phyloP scores from a whole-genome alignment of 441 rosid genomes.

The Syzygium malaccense region DNA sequence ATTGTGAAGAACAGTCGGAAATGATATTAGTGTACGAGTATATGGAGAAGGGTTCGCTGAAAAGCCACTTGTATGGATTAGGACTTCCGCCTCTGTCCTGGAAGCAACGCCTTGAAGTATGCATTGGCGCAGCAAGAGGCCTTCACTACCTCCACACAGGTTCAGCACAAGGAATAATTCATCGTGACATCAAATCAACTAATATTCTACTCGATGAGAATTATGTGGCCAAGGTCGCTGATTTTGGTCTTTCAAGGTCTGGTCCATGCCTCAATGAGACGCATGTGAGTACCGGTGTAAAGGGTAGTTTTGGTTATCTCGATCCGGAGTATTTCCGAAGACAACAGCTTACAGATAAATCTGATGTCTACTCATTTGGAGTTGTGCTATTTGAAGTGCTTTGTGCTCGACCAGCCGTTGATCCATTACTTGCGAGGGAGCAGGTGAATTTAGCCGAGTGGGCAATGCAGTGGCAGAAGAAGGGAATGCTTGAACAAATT shows the following conservation, averaged over 20 bases:
- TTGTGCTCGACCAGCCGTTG: constrained; percentile 85
- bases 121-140: constrained; percentile 91
- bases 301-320: constrained; percentile 94
- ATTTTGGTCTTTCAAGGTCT: constrained; percentile 87
- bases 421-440: constrained; percentile 73
- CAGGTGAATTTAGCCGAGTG: constrained; percentile 80
- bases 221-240: constrained; percentile 78
- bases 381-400: constrained; percentile 82
- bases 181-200: constrained; percentile 88
- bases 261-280: constrained; percentile 86
- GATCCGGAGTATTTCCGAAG: constrained; percentile 86
- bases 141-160: constrained; percentile 93
- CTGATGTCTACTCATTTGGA: constrained; percentile 85
- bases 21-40: constrained; percentile 88
- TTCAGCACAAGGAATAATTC: constrained; percentile 84
- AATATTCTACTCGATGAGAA: constrained; percentile 71
- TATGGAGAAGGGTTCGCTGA: constrained; percentile 86
- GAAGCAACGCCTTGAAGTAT: constrained; percentile 82
- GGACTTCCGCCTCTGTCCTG: constrained; percentile 49
- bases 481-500: constrained; percentile 59
- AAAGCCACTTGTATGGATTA: constrained; percentile 59
- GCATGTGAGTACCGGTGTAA: constrained; percentile 84
- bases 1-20: constrained; percentile 86
- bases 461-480: constrained; percentile 92
- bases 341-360: constrained; percentile 87